Conservation (phyloP, 805 yeast species). For the Kluyveromyces nonfermentans region DNA sequence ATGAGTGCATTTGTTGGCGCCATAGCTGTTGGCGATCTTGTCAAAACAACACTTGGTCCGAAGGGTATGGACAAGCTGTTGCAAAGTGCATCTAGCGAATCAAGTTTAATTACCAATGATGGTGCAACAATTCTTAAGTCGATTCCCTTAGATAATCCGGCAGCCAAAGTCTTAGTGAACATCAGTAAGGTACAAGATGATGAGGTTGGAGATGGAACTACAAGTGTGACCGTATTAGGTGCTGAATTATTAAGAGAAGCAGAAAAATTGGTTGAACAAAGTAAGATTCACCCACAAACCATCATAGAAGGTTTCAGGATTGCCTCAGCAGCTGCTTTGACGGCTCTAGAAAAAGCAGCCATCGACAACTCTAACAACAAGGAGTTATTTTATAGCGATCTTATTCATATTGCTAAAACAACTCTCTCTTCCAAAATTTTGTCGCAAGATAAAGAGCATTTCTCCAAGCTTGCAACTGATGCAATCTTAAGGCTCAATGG, state of each 20-base stretch:
- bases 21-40: conserved; percentile 97
- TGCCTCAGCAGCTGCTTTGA: conserved; percentile 77
- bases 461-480: conserved; percentile 85
- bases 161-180: conserved; percentile 92
- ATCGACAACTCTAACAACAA: conserved; percentile 57
- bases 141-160: conserved; percentile 94
- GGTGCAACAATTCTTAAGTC: conserved; percentile 95
- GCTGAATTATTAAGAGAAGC: conserved; percentile 93
- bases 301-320: conserved; percentile 92
- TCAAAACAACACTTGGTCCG: conserved; percentile 91
- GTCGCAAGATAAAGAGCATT: conserved; percentile 88
- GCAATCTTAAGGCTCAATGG: conserved; percentile 85
- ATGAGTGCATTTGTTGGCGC: conserved; percentile 97
- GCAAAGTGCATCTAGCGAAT: conserved; percentile 75
- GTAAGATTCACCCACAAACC: conserved; percentile 92
- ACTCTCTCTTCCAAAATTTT: conserved; percentile 88
- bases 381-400: conserved; percentile 61
- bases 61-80: conserved; percentile 97
- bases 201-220: conserved; percentile 98
- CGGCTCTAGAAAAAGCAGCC: conserved; percentile 68
- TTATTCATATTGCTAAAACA: conserved; percentile 82
- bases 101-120: conserved; percentile 84
- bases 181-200: conserved; percentile 95
- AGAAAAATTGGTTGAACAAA: conserved; percentile 76
- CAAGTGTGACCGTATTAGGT: conserved; percentile 85